These are phyloP conservation scores for Ceratocystis huliohia DNA, from an alignment of 2,329 filamentous ascomycete genomes.

Conservation along the genomic window DNA sequence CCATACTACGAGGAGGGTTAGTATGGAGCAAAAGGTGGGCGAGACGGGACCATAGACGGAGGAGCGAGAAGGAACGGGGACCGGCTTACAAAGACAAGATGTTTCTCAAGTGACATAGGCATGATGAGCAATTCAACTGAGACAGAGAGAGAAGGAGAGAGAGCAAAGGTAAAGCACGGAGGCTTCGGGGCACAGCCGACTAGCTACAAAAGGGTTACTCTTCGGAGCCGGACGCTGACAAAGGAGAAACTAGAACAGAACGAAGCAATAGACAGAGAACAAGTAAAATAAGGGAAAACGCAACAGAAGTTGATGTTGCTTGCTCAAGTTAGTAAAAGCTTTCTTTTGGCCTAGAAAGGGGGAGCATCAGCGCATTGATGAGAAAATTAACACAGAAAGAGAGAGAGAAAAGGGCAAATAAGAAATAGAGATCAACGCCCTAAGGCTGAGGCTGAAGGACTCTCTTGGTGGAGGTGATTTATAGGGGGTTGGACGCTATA, in stretches of 20 bases:
- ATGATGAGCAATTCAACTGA: conserved; percentile 29
- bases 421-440: neutral
- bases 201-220: neutral
- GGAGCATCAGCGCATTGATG: neutral
- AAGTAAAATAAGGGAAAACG: neutral
- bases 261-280: neutral
- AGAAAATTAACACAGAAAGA: neutral
- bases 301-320: neutral
- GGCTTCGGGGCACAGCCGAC: neutral
- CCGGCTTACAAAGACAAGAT: conserved; percentile 62
- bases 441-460: neutral
- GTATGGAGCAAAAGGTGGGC: neutral
- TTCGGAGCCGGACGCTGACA: too few species aligned
- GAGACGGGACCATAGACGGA: neutral
- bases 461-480: neutral
- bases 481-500: neutral
- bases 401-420: neutral
- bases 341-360: neutral
- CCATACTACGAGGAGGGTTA: conserved; percentile 49
- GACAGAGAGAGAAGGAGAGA: too few species aligned
- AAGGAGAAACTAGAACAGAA: neutral
- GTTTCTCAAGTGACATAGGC: conserved; percentile 68
- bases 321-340: too few species aligned
- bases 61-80: neutral
- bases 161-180: neutral